A percentile compares a stretch with the other conserved stretches of the same genome.
Evolutionary conservation across 768 basidiomycete genomes (phyloP).

Genomic region (Agaricus subrufescens): DNA sequence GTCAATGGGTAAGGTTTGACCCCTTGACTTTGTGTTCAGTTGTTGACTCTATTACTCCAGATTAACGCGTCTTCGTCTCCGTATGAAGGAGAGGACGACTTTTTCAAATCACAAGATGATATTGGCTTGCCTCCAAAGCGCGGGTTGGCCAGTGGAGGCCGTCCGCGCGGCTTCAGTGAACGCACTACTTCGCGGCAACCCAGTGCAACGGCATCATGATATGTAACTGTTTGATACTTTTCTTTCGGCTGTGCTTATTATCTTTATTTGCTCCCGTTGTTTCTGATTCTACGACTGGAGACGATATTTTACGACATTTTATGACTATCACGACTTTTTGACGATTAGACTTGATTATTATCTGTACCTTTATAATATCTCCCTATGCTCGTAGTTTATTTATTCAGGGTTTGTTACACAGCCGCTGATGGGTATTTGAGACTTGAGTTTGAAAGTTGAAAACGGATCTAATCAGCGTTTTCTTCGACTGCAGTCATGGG

Average conservation of each 20-base stretch:
- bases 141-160: not conserved
- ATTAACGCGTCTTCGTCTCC: slow-evolving; percentile 77
- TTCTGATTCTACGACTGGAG: not conserved
- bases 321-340: not conserved
- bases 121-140: not conserved
- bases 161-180: slow-evolving; percentile 4
- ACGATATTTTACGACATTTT: not conserved
- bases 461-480: slow-evolving; percentile 2
- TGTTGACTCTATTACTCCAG: slow-evolving; percentile 25
- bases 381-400: too few relatives aligned
- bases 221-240: not conserved
- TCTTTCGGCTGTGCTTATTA: not conserved
- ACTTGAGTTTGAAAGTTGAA: not conserved
- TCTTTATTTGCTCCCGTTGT: not conserved
- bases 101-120: slow-evolving; percentile 34
- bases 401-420: not conserved
- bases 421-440: slow-evolving; percentile 7
- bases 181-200: not conserved
- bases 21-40: not conserved
- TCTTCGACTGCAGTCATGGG: slow-evolving; percentile 4
- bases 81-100: slow-evolving; percentile 73
- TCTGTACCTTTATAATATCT: too few relatives aligned
- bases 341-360: not conserved
- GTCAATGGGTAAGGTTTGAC: slow-evolving; percentile 63
- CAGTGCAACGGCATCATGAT: slow-evolving; percentile 2